Percentiles rank a stretch among this genome's conserved stretches.
Evolutionary conservation across 2,329 filamentous ascomycete species (phyloP).

Genomic region (Calycina herbarum): DNA sequence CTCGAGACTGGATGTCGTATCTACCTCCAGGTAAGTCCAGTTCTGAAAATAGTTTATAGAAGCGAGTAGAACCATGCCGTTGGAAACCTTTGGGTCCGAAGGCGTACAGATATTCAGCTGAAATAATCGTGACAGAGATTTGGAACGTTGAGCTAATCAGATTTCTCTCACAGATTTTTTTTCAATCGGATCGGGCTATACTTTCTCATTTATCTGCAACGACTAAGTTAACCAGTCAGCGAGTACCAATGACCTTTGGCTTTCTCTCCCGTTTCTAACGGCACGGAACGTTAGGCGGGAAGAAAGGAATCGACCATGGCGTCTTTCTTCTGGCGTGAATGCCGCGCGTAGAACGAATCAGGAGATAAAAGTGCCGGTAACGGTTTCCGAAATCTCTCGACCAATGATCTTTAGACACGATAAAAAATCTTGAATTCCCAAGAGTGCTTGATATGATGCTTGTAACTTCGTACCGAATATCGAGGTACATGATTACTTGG

Average conservation of each 20-base stretch:
- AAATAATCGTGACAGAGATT: not conserved
- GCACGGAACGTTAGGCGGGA: not conserved
- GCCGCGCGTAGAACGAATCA: conserved; percentile 10
- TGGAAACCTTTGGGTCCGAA: not conserved
- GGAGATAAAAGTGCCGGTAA: conserved; percentile 10
- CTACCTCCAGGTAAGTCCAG: too few species aligned
- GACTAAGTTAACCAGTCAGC: not conserved
- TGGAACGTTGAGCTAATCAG: not conserved
- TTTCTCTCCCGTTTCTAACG: not conserved
- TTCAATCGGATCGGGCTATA: too few species aligned
- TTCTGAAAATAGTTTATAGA: not conserved
- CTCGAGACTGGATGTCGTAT: not conserved
- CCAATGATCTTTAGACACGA: conserved; percentile 24
- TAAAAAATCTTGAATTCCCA: conserved; percentile 6
- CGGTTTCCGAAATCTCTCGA: conserved; percentile 8
- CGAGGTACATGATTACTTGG: conserved; percentile 11
- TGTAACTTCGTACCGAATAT: conserved; percentile 14
- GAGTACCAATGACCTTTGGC: not conserved
- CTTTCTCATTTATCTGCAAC: too few species aligned
- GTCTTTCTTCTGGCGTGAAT: conserved; percentile 11
- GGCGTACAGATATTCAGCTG: not conserved
- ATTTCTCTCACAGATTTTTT: too few species aligned
- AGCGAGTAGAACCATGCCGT: not conserved
- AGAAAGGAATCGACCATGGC: not conserved
- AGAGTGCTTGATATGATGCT: conserved; percentile 11